Evolutionary conservation across 2,329 filamentous ascomycete species (phyloP).

Genomic region (Fusarium sp.): DNA sequence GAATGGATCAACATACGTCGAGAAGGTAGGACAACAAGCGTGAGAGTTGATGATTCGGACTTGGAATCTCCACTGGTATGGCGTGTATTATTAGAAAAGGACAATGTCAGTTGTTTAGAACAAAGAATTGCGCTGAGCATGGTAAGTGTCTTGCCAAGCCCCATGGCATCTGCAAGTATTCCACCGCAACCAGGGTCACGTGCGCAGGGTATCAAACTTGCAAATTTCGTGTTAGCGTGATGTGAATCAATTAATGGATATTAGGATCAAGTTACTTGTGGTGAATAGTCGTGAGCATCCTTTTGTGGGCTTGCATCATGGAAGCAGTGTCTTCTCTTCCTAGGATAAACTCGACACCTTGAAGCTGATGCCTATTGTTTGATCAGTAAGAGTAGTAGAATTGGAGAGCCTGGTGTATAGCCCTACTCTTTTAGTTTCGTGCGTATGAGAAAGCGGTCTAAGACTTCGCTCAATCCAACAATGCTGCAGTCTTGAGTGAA

Average conservation of each 20-base stretch:
- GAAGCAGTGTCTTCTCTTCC: accelerated
- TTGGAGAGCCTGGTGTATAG: too few species aligned
- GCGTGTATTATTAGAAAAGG: accelerated
- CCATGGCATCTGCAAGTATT: conserved; percentile 13
- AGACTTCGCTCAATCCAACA: neutral
- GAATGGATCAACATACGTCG: neutral
- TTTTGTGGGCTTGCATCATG: neutral
- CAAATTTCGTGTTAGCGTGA: too few species aligned
- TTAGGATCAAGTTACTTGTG: neutral
- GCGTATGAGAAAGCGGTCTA: accelerated
- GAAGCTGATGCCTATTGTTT: neutral
- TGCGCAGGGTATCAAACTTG: neutral
- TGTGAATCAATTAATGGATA: too few species aligned
- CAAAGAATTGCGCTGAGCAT: conserved; percentile 9
- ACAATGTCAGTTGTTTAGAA: accelerated
- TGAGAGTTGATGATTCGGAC: accelerated
- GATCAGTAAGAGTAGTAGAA: too few species aligned
- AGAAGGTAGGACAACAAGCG: conserved; percentile 2
- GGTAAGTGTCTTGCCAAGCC: neutral
- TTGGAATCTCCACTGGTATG: accelerated
- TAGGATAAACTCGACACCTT: neutral
- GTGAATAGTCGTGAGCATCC: neutral
- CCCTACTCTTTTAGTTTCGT: conserved; percentile 8
- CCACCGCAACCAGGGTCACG: neutral
- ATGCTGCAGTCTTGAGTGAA: accelerated